A percentile compares a stretch with the other conserved stretches of the same genome.
These are phyloP conservation scores for Samsoniella hepiali DNA, from an alignment of 2,329 filamentous ascomycete species.

Conservation along the genomic window DNA sequence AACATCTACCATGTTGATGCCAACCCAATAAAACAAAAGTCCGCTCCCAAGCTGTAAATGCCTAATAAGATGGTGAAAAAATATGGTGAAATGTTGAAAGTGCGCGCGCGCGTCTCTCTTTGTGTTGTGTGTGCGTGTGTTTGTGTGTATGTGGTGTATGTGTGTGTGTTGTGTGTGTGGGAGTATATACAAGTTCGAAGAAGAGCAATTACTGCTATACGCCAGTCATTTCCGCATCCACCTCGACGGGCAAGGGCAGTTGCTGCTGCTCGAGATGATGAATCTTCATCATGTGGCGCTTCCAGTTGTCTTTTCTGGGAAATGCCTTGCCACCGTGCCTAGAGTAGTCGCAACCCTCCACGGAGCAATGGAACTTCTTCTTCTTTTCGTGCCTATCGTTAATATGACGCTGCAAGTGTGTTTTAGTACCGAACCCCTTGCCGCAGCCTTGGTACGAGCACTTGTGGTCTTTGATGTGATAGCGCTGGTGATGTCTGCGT, in stretches of 20 bases:
- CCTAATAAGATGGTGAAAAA: not conserved
- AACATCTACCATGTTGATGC: not conserved
- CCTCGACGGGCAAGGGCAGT: constrained; percentile 43
- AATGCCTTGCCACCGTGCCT: constrained; percentile 55
- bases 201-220: not conserved
- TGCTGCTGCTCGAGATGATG: constrained; percentile 43
- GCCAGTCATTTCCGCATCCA: constrained; percentile 28
- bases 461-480: constrained; percentile 59
- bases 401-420: constrained; percentile 59
- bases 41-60: constrained; percentile 2
- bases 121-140: no score
- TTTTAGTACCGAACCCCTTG: constrained; percentile 59
- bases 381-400: constrained; percentile 61
- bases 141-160: no score
- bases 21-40: not conserved
- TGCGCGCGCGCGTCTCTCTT: no score
- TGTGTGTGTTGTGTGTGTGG: not conserved
- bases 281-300: constrained; percentile 60
- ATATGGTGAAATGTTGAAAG: no score
- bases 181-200: constrained; percentile 6
- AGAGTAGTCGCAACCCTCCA: constrained; percentile 54
- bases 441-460: constrained; percentile 51
- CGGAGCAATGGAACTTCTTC: constrained; percentile 57
- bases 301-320: constrained; percentile 61
- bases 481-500: constrained; percentile 56